A percentile compares a stretch with the other conserved stretches of the same genome.
Evolutionary conservation across 225 moss, liverwort and hornwort genomes (phyloP).

Genomic region (Physcomitrellopsis africana): DNA sequence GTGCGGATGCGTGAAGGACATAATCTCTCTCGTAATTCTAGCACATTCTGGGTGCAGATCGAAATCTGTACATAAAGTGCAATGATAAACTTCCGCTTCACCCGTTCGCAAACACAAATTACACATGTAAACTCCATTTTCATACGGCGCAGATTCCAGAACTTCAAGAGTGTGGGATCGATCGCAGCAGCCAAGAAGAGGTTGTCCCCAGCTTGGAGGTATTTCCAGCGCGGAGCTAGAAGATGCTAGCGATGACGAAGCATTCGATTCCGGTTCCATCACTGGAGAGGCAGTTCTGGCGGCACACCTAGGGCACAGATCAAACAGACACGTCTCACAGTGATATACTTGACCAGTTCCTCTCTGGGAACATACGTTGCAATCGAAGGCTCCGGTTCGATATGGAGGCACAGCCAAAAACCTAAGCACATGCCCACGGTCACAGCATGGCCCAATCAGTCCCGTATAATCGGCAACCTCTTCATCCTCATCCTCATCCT

Average conservation of each 20-base stretch:
- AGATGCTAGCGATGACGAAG: not conserved
- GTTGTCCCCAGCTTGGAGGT: conserved; percentile 44
- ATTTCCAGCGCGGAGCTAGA: conserved; percentile 23
- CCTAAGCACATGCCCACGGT: conserved; percentile 39
- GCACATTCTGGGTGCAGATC: conserved; percentile 59
- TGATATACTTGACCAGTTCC: conserved; percentile 45
- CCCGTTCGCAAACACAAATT: conserved; percentile 52
- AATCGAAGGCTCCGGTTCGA: conserved; percentile 32
- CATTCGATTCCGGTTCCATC: not conserved
- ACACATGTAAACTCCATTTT: conserved; percentile 47
- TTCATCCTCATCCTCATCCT: conserved; percentile 31
- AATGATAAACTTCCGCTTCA: conserved; percentile 50
- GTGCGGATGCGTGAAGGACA: conserved; percentile 49
- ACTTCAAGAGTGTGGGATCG: conserved; percentile 33
- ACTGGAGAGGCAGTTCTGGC: conserved; percentile 2
- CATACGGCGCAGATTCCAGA: conserved; percentile 48
- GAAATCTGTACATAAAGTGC: conserved; percentile 51
- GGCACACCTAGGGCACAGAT: conserved; percentile 55
- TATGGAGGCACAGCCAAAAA: conserved; percentile 47
- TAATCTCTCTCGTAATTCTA: conserved; percentile 37
- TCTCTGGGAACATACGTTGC: conserved; percentile 40
- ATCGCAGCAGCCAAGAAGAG: conserved; percentile 46
- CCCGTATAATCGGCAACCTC: not conserved
- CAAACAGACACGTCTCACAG: conserved; percentile 52
- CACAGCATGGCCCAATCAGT: conserved; percentile 10